Evolutionary conservation across 805 yeast species (phyloP), one percentile per base, ranked within the genome.

Genomic region (Wickerhamiella allomyrinae): DNA sequence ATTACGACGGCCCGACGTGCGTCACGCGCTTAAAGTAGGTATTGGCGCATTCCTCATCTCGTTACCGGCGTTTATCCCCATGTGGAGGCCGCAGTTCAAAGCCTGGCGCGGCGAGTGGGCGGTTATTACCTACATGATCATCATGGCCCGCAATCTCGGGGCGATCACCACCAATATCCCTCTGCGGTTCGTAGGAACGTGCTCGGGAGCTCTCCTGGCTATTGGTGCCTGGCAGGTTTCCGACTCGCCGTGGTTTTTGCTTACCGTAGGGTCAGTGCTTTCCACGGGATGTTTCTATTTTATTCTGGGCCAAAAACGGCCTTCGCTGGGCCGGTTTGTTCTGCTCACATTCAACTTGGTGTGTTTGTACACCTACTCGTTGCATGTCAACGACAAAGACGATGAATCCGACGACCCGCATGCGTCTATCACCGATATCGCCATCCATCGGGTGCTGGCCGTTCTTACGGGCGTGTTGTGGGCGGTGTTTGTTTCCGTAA

Each of bases 61-160:
- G 0, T 49, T 72, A 0, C 75, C 84, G 42, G 93, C 93, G 2
- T 82, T 75, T 51, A 53, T 73, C 21, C 76, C 77, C 2, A 54
- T 56, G 10, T 73, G 85, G 0, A 65, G 76, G 40, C 63, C 65
- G 5, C 47, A 56, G 1, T 84, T 82, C 51, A 68, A 62, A 37
- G 68, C 65, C 34, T 81, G 84, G 85, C 62, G 87, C 48, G 79
- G 80, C 13, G 94, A 83, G 56, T 83, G 94, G 94, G 77, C 85
- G 0, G 60, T 83, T 29, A 81, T 80, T n/a, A 77, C 86, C 0
- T 83, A 75, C 50, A 76, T 83, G 51, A 78, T 83, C 42, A 80
- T 83, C 65, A 82, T 83, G 89, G 80, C 79, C 51, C 81, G 81
- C 52, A 78, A 87, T 1, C 62, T 82, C 5, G 94, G 94, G 8